Evolutionary conservation across 1,139 yeast genomes (phyloP), one percentile per base, ranked within the genome.

Genomic region (Pichia norvegensis): DNA sequence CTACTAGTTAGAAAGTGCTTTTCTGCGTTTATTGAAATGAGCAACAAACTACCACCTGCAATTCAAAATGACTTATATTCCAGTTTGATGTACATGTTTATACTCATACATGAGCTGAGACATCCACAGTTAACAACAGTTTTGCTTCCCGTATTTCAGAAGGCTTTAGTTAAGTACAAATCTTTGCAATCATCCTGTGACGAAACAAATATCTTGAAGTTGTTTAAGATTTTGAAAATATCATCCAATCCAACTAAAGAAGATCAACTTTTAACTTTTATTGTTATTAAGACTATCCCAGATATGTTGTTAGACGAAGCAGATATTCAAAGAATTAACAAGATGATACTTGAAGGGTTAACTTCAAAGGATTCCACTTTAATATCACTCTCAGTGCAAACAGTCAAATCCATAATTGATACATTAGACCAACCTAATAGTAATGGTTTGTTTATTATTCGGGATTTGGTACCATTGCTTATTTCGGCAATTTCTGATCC

Each of bases 11-110:
- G 74, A 52, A 73, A 72, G 37, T 69, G 79, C 1, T 70, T 85
- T 48, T 68, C 68, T n/a, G 69, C 73, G 6, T 68, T 86, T 33
- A 77, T 79, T 14, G 74, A 69, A 10, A 82, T 85, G 81, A 73
- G 81, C 29, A 69, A 71, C 13, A 67, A 67, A 33, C 79, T 88
- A 55, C 90, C 94, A 1, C 76, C 70, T 19, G 71, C 83, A 25
- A 85, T 85, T 43, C 77, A 78, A 54, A 64, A 70, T 17, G 97
- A 88, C 58, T 66, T 88, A 38, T 78, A 78, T 58, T 74, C 92
- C 0, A 82, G 95, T 55, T 58, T 85, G 42, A 64, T 88, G 29
- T 82, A 73, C 56, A 72, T 82, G 9, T 74, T 83, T 52, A 79
- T 84, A 7, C 71, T 75, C 55, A 68, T 84, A 27, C 76, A 76